These are phyloP conservation scores for Sordariomycetes sp. DNA, from an alignment of 2,329 filamentous ascomycete genomes.

Conservation along the genomic window DNA sequence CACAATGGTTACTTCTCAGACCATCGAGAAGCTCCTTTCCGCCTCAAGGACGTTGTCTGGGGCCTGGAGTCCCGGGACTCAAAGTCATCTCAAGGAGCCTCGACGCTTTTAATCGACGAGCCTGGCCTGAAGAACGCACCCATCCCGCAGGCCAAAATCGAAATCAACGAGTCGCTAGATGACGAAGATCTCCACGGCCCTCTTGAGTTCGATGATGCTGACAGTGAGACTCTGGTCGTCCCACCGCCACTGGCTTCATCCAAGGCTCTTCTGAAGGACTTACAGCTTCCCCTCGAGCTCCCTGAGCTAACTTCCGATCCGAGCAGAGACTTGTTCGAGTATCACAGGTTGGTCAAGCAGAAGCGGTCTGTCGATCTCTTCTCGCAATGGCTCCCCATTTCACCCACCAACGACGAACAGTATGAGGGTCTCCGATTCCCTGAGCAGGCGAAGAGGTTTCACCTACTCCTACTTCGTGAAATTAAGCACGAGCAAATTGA, in stretches of 20 bases:
- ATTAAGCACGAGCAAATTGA: constrained; percentile 13
- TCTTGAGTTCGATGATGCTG: background rate
- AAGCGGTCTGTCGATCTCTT: constrained; percentile 12
- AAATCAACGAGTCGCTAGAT: background rate
- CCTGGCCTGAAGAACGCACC: background rate
- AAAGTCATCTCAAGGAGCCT: too few relatives aligned
- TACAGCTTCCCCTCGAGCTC: constrained; percentile 10
- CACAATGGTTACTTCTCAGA: constrained; percentile 15
- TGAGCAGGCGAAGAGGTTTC: constrained; percentile 9
- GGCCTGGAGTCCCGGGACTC: constrained; percentile 7
- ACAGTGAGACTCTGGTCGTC: background rate
- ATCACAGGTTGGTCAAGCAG: constrained; percentile 9
- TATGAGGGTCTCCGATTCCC: constrained; percentile 19
- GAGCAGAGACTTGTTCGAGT: constrained; percentile 11
- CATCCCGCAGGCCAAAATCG: constrained; percentile 1
- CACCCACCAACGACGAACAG: constrained; percentile 8
- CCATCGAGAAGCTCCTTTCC: constrained; percentile 14
- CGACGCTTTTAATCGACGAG: background rate
- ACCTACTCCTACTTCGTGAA: constrained; percentile 14
- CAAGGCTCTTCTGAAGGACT: background rate
- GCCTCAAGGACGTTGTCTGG: constrained; percentile 12
- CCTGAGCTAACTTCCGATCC: constrained; percentile 14
- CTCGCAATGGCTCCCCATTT: constrained; percentile 20
- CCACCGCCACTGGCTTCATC: background rate
- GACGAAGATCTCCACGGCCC: background rate